Evolutionary conservation across 192 early-diverging fungal species (phyloP), one percentile per base, ranked within the genome.

Genomic region (Linnemannia hyalina): DNA sequence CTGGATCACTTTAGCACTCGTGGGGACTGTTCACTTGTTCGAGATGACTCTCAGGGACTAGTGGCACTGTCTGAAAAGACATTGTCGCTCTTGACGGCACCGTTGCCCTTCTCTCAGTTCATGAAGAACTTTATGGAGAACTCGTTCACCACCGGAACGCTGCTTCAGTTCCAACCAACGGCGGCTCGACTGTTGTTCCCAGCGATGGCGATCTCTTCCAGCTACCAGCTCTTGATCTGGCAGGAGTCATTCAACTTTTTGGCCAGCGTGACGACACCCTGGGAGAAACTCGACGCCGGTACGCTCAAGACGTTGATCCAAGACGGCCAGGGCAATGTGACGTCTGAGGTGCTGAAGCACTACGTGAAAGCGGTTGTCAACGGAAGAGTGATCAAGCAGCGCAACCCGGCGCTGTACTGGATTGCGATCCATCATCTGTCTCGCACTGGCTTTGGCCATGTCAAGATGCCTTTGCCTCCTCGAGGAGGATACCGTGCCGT

Each of bases 91-190:
- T 52, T 86, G 70, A 86, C 84, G 41, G 54, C 46, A 6, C 84
- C 84, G 0, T 10, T 86, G 22, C 84, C 84, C 5, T 86, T 86
- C 49, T 44, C 74, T 20, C 84, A 86, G 80, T 86, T 86, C 42
- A 49, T 86, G 80, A 86, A 81, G 42, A 75, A 86, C 72, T 86
- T 81, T 70, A 74, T 86, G 72, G 84, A 86, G 35, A 86, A 86
- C 47, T 80, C 77, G 7, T 86, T 86, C 68, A 81, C 80, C 20
- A 86, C 84, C 38, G 84, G 84, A 6, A 65, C 84, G 11, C 71
- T 86, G 23, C 54, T 86, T 13, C 84, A 81, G 72, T 86, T 74
- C 76, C 84, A 86, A 40, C 46, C 79, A 3, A 86, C 84, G 13
- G 84, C 84, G 6, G 75, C 84, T 2, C 84, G 84, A 57, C 57